Conservation (phyloP, 2,329 filamentous ascomycete species). For the Madurella mycetomatis region DNA sequence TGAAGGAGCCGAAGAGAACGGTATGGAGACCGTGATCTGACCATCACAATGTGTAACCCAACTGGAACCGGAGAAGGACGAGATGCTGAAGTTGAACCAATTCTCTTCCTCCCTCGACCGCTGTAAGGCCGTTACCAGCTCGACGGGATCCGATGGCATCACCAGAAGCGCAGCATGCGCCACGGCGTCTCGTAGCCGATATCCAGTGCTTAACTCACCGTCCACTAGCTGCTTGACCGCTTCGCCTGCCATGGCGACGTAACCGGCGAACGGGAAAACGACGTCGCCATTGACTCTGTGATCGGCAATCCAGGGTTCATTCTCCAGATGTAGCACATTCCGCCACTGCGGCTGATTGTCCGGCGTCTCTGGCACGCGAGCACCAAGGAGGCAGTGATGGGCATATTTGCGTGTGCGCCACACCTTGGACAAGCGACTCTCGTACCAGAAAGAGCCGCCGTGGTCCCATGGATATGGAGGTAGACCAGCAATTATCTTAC, state of each 20-base stretch:
- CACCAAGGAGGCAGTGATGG: conserved; percentile 28
- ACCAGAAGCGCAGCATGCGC: too few species aligned
- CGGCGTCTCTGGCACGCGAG: conserved; percentile 19
- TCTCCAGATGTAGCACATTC: conserved; percentile 38
- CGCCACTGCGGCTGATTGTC: conserved; percentile 36
- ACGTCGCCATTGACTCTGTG: conserved; percentile 33
- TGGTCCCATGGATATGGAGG: conserved; percentile 41
- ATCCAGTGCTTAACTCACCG: too few species aligned
- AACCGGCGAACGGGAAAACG: conserved; percentile 35
- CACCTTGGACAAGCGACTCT: conserved; percentile 18
- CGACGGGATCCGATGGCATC: too few species aligned
- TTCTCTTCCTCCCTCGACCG: too few species aligned
- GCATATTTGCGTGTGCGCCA: conserved; percentile 7
- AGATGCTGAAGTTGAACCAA: too few species aligned
- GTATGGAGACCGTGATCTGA: too few species aligned
- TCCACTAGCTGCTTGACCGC: conserved; percentile 21
- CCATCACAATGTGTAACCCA: too few species aligned
- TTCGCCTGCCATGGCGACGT: conserved; percentile 36
- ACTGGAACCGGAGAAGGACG: too few species aligned
- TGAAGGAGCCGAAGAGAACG: too few species aligned
- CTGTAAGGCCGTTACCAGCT: too few species aligned
- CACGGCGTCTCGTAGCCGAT: too few species aligned
- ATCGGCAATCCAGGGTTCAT: conserved; percentile 43
- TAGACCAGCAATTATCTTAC: conserved; percentile 14
- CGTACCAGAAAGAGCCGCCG: conserved; percentile 26